Percentiles rank a stretch among this genome's conserved stretches.
phyloP scores from a whole-genome alignment of 2,329 filamentous ascomycete species.

The Zasmidium citrigriseum region DNA sequence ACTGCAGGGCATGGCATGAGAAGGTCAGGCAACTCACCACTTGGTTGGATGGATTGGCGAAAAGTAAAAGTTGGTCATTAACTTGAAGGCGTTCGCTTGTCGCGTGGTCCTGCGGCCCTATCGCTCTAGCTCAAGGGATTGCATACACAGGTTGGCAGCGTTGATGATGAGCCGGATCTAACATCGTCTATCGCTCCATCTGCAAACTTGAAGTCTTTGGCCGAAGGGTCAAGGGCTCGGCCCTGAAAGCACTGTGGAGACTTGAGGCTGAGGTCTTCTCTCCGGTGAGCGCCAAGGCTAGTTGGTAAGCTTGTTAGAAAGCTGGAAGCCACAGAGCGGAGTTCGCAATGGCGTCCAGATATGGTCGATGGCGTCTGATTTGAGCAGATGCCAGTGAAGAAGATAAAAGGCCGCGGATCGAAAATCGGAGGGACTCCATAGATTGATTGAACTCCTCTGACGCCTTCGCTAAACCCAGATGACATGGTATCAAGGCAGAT shows the following conservation, averaged over 20 bases:
- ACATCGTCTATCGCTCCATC: background rate
- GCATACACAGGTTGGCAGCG: background rate
- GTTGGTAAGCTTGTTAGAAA: background rate
- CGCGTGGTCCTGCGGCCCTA: background rate
- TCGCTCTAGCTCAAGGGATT: background rate
- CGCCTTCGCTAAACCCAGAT: conserved; percentile 25
- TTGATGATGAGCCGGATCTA: background rate
- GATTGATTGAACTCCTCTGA: conserved; percentile 1
- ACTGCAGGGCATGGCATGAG: background rate
- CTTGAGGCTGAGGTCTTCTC: background rate
- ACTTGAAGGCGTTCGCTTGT: background rate
- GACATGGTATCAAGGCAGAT: background rate
- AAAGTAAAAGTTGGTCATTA: background rate
- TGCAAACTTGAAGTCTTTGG: background rate
- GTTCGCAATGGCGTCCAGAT: background rate
- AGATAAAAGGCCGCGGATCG: background rate
- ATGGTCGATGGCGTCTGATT: background rate
- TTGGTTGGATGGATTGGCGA: background rate
- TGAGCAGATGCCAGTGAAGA: background rate
- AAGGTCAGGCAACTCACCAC: background rate
- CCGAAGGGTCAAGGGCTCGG: background rate
- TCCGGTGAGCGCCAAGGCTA: background rate
- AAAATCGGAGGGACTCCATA: background rate
- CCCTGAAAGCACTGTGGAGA: background rate
- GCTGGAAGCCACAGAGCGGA: too few relatives aligned